Percentiles rank a stretch among this genome's conserved stretches.
Conservation (phyloP, 2,329 filamentous ascomycete genomes). For the Sporothrix curviconia region DNA sequence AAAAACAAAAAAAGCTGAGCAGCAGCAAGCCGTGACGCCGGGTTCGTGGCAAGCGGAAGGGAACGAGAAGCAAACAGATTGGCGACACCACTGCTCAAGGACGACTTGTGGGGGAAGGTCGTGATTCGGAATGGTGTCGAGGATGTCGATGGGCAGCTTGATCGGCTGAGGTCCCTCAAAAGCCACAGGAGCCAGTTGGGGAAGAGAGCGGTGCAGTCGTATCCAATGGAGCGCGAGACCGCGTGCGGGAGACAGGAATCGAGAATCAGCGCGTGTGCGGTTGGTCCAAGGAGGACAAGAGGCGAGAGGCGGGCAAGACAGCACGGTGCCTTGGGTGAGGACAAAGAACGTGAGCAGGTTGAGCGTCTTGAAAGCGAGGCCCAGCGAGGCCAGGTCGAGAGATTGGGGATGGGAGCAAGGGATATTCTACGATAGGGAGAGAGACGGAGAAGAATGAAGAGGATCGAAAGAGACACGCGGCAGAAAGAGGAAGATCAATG, state of each 20-base stretch:
- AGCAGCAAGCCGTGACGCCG: not conserved
- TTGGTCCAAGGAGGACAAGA: slow-evolving; percentile 8
- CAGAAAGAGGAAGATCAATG: not conserved
- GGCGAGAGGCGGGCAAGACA: not conserved
- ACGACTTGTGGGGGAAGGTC: not conserved
- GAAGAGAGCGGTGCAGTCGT: not conserved
- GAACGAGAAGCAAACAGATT: not conserved
- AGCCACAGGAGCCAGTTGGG: not conserved
- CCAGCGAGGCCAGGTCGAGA: not conserved
- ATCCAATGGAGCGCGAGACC: not conserved
- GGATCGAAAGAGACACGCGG: not conserved
- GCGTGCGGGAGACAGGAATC: not conserved
- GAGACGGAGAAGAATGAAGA: not conserved
- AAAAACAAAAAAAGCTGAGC: too few relatives aligned
- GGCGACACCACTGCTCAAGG: not conserved
- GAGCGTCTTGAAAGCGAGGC: not conserved
- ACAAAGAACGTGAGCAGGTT: not conserved
- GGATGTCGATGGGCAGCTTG: not conserved
- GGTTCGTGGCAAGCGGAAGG: not conserved
- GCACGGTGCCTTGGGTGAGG: not conserved
- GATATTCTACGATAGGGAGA: not conserved
- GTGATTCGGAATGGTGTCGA: not conserved
- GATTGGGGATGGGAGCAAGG: not conserved
- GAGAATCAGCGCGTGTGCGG: not conserved
- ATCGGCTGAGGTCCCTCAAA: not conserved